A percentile compares a stretch with the other conserved stretches of the same genome.
Conservation (phyloP, 768 basidiomycete species). For the Collybia nuda region DNA sequence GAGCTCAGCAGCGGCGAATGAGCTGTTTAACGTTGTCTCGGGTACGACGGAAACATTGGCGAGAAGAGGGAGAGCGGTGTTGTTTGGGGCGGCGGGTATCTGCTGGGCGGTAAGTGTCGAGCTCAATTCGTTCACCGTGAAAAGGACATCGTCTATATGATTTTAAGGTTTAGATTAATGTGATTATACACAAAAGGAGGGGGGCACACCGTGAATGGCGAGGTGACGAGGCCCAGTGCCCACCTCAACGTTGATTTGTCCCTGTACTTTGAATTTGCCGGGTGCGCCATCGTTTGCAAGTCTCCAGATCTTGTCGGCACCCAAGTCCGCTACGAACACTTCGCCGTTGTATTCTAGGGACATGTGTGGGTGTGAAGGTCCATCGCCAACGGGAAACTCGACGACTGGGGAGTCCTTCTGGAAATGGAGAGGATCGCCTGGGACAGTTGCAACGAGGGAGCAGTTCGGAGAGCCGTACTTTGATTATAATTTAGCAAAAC, state of each 20-base stretch:
- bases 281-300: conserved; percentile 42
- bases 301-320: conserved; percentile 70
- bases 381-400: conserved; percentile 45
- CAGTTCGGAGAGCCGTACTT: conserved; percentile 38
- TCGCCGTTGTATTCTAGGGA: conserved; percentile 53
- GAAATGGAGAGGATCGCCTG: conserved; percentile 37
- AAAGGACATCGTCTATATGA: conserved; percentile 43
- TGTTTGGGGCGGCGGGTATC: conserved; percentile 48
- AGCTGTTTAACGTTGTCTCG: conserved; percentile 32
- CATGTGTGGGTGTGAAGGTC: conserved; percentile 67
- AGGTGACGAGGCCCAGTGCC: conserved; percentile 69
- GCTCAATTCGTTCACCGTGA: conserved; percentile 50
- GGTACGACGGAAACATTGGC: conserved; percentile 47
- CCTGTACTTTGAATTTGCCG: conserved; percentile 53
- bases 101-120: conserved; percentile 52
- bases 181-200: neutral
- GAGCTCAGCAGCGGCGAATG: conserved; percentile 53
- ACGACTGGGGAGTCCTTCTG: conserved; percentile 34
- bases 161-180: neutral
- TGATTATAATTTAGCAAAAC: neutral
- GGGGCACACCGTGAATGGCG: conserved; percentile 28
- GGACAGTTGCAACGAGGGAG: conserved; percentile 33
- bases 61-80: conserved; percentile 41
- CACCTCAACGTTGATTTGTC: conserved; percentile 55
- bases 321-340: conserved; percentile 66